A percentile compares a stretch with the other conserved stretches of the same genome.
These are phyloP conservation scores for Tylopilus plumbeoviolaceoides DNA, from an alignment of 768 basidiomycete genomes.

Conservation along the genomic window DNA sequence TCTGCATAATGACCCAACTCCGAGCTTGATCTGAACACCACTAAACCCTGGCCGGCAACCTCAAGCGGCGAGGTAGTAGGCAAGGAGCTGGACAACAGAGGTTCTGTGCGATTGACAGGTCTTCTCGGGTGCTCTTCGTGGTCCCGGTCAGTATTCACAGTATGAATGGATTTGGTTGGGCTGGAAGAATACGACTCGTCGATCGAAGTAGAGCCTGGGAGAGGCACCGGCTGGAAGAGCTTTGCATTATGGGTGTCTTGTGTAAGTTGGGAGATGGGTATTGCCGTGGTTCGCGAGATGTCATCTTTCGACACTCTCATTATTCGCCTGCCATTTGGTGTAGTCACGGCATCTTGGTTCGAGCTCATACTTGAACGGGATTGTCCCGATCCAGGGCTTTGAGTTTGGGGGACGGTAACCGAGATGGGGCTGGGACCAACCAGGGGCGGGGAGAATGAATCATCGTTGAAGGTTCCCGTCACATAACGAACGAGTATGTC, in stretches of 20 bases:
- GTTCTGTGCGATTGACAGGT: conserved; percentile 47
- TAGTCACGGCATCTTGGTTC: conserved; percentile 25
- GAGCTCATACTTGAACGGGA: conserved; percentile 59
- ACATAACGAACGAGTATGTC: conserved; percentile 89
- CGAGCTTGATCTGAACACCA: conserved; percentile 60
- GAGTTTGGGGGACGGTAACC: conserved; percentile 24
- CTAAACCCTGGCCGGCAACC: conserved; percentile 27
- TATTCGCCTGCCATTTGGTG: conserved; percentile 30
- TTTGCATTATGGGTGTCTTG: conserved; percentile 56
- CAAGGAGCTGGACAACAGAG: conserved; percentile 60
- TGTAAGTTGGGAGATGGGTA: conserved; percentile 51
- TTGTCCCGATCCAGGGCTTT: conserved; percentile 32
- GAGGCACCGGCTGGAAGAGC: conserved; percentile 45
- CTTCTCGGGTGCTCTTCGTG: conserved; percentile 33
- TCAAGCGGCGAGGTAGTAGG: conserved; percentile 47
- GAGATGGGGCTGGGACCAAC: conserved; percentile 31
- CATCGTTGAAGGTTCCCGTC: conserved; percentile 75
- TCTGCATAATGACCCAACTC: conserved; percentile 81
- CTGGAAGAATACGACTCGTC: conserved; percentile 41
- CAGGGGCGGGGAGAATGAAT: conserved; percentile 43
- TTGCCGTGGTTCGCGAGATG: conserved; percentile 41
- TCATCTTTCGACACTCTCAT: conserved; percentile 57
- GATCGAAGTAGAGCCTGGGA: conserved; percentile 15
- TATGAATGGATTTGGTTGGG: conserved; percentile 51
- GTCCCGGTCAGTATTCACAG: conserved; percentile 35